phyloP scores from a whole-genome alignment of 805 yeast genomes.

The Saitoella complicata region DNA sequence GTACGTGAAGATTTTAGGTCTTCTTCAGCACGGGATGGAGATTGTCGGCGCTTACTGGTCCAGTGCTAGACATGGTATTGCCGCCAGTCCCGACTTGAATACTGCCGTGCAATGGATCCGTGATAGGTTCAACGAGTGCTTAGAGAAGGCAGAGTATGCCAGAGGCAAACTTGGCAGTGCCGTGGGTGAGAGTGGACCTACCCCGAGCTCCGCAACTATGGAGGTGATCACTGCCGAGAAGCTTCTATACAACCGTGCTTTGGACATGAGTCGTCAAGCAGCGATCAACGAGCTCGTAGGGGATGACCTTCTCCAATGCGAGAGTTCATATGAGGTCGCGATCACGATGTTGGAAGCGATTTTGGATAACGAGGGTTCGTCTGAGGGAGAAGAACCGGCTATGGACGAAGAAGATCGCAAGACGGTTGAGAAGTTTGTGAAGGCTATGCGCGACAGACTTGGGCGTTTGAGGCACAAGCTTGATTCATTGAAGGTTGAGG shows the following conservation, averaged over 20 bases:
- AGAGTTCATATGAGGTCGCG: constrained; percentile 75
- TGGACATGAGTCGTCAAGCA: constrained; percentile 51
- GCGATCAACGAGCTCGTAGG: constrained; percentile 75
- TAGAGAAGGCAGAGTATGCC: constrained; percentile 75
- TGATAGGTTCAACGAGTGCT: constrained; percentile 70
- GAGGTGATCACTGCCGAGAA: constrained; percentile 47
- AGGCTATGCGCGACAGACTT: too few relatives aligned
- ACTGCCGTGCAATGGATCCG: constrained; percentile 79
- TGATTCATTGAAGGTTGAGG: too few relatives aligned
- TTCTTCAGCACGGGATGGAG: constrained; percentile 74
- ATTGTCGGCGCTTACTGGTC: constrained; percentile 87
- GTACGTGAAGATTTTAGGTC: constrained; percentile 67
- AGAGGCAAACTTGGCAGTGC: constrained; percentile 20
- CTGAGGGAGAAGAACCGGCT: background rate
- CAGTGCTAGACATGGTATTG: constrained; percentile 20
- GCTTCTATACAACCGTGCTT: constrained; percentile 28
- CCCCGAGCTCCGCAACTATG: background rate
- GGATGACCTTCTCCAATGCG: constrained; percentile 61
- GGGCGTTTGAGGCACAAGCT: too few relatives aligned
- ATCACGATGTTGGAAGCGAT: constrained; percentile 92
- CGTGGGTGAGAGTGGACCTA: constrained; percentile 5
- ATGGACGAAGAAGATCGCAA: too few relatives aligned
- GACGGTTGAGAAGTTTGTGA: too few relatives aligned
- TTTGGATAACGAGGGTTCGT: constrained; percentile 19
- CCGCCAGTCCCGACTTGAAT: constrained; percentile 19